phyloP scores from a whole-genome alignment of 2,329 filamentous ascomycete species.

The Aspergillus hortae region DNA sequence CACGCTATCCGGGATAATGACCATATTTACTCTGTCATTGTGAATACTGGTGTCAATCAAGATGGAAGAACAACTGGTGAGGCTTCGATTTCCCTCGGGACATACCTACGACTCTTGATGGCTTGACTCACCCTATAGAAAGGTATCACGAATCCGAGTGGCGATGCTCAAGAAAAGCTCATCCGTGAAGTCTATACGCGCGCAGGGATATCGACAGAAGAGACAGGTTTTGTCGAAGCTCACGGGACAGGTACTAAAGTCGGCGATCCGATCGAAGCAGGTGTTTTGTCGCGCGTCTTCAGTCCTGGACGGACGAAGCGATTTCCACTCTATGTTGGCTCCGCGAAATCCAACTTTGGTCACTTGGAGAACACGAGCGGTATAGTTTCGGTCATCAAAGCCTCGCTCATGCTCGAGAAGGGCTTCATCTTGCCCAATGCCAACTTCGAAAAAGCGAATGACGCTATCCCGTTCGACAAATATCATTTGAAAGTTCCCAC shows the following conservation, averaged over 20 bases:
- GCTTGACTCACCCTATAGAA: not conserved
- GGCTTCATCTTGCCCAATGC: slow-evolving; percentile 42
- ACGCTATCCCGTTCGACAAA: slow-evolving; percentile 29
- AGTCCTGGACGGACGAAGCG: not conserved
- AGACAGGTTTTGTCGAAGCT: slow-evolving; percentile 2
- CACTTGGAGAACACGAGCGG: slow-evolving; percentile 34
- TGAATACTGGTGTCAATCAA: not conserved
- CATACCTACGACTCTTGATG: no score
- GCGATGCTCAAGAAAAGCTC: not conserved
- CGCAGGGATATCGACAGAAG: not conserved
- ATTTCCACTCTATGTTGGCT: slow-evolving; percentile 7
- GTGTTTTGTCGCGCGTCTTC: slow-evolving; percentile 11
- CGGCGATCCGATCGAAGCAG: slow-evolving; percentile 16
- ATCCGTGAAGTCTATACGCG: slow-evolving; percentile 8
- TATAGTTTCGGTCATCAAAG: slow-evolving; percentile 40
- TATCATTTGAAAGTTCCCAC: slow-evolving; percentile 31
- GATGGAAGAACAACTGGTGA: not conserved
- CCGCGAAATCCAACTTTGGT: slow-evolving; percentile 20
- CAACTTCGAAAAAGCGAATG: slow-evolving; percentile 40
- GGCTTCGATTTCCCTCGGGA: no score
- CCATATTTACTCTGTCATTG: not conserved
- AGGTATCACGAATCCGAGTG: not conserved
- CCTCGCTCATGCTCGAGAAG: slow-evolving; percentile 41
- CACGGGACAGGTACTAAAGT: slow-evolving; percentile 34
- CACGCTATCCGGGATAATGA: not conserved